A percentile compares a stretch with the other conserved stretches of the same genome.
Conservation (phyloP, 2,329 filamentous ascomycete genomes). For the Trichoderma cornu-damae region DNA sequence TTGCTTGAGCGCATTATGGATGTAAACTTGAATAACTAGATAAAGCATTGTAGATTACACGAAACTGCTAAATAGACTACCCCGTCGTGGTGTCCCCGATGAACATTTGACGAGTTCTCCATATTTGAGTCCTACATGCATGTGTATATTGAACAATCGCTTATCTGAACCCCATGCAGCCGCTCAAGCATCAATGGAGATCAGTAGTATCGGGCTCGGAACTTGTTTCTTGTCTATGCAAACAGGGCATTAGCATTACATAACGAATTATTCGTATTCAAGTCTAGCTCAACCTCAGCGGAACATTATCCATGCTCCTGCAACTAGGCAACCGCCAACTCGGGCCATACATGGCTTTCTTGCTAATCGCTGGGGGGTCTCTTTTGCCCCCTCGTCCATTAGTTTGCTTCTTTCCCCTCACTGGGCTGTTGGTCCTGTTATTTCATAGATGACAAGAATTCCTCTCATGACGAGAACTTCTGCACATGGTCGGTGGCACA, state of each 20-base stretch:
- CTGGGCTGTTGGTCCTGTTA: neutral
- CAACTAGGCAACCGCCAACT: neutral
- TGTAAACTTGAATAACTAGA: neutral
- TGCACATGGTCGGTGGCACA: neutral
- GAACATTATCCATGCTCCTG: neutral
- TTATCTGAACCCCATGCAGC: constrained; percentile 5
- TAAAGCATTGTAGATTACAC: neutral
- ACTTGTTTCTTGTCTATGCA: neutral
- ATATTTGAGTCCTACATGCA: neutral
- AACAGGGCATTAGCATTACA: neutral
- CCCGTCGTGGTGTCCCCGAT: neutral
- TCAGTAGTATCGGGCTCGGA: neutral
- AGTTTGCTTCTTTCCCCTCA: neutral
- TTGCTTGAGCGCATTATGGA: neutral
- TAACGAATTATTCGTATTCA: neutral
- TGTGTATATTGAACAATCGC: constrained; percentile 8
- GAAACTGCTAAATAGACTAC: neutral
- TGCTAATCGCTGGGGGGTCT: neutral
- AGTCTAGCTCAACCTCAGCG: neutral
- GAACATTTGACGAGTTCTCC: neutral
- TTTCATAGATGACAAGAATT: neutral
- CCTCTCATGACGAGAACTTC: neutral
- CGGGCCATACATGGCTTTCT: neutral
- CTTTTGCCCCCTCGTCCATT: neutral
- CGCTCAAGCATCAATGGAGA: neutral